Evolutionary conservation across 768 basidiomycete genomes (phyloP).

Genomic region (Gloeopeniophorella convolvens): DNA sequence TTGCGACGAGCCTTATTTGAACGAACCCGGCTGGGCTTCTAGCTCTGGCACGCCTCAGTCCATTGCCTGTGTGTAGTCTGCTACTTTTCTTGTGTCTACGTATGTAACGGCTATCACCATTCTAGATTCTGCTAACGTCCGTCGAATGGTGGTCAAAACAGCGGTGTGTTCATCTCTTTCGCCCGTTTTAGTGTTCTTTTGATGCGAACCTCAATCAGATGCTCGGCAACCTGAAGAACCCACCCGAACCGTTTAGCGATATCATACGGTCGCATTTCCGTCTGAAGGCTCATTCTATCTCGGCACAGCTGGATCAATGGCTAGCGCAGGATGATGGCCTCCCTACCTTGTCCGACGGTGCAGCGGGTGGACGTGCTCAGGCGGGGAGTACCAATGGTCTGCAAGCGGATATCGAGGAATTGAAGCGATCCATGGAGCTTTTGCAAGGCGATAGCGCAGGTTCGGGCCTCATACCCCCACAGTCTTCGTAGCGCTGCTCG

Average conservation of each 20-base stretch:
- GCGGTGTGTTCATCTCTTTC: slow-evolving; percentile 46
- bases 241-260: slow-evolving; percentile 81
- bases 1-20: slow-evolving; percentile 89
- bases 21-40: slow-evolving; percentile 85
- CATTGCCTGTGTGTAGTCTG: slow-evolving; percentile 53
- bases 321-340: slow-evolving; percentile 68
- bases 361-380: slow-evolving; percentile 30
- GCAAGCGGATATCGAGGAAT: slow-evolving; percentile 62
- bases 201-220: slow-evolving; percentile 43
- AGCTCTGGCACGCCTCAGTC: slow-evolving; percentile 71
- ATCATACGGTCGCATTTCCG: slow-evolving; percentile 89
- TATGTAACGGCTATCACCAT: slow-evolving; percentile 11
- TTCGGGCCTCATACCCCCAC: not conserved
- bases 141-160: slow-evolving; percentile 86
- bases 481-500: slow-evolving; percentile 6
- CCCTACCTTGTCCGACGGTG: slow-evolving; percentile 50
- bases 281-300: slow-evolving; percentile 68
- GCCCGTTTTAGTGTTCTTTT: slow-evolving; percentile 1
- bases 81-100: not conserved
- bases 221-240: slow-evolving; percentile 74
- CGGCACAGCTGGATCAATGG: slow-evolving; percentile 75
- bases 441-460: slow-evolving; percentile 15
- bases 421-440: slow-evolving; percentile 52
- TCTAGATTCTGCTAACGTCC: slow-evolving; percentile 84
- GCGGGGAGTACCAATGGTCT: slow-evolving; percentile 53